Evolutionary conservation across 768 basidiomycete genomes (phyloP), one percentile per base, ranked within the genome.

Genomic region (Coprinopsis strossmayeri): DNA sequence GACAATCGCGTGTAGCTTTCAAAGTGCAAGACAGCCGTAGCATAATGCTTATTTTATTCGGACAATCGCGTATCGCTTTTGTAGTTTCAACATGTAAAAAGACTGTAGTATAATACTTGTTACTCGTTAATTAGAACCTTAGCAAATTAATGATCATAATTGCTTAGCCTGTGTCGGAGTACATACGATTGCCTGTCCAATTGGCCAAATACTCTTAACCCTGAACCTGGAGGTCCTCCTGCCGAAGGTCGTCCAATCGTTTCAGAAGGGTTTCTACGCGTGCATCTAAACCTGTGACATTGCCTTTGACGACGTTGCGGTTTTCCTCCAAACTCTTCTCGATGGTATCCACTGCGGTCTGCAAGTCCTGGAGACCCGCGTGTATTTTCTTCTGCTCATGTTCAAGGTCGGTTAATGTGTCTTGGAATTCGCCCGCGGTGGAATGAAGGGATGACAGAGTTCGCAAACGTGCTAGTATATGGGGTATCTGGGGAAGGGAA

Each of bases 381-480:
- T 73, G 74, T 27, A 79, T 68, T 53, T 78, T 76, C 45, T 72
- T 73, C 57, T 93, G 87, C 52, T 89, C 86, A 48, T 80, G 79
- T 62, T 89, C 85, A 26, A 94, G 67, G 41, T 72, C 63, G 13
- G 73, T 65, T 2, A 97, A 69, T 2, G 82, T 79, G 18, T 69
- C 73, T 45, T 84, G 78, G 57, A 97, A 93, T 21, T 84, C 78
- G 1, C 83, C 76, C 0, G 95, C 91, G 41, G 87, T 82, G 0
- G 83, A 74, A 59, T 99, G 95, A 51, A 99, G 65, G 0, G 79
- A 61, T 7, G 89, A 82, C 3, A 99, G 73, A 9, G 92, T 93
- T 32, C 90, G 81, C 30, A 99, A 67, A 12, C 95, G 87, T 2
- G 87, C 81, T 21, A 99, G 77, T 20, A 99, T 85, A 56, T 96